Percentiles rank a stretch among this genome's conserved stretches.
phyloP scores from a whole-genome alignment of 2,329 filamentous ascomycete species.

The Stachybotrys echinatus region DNA sequence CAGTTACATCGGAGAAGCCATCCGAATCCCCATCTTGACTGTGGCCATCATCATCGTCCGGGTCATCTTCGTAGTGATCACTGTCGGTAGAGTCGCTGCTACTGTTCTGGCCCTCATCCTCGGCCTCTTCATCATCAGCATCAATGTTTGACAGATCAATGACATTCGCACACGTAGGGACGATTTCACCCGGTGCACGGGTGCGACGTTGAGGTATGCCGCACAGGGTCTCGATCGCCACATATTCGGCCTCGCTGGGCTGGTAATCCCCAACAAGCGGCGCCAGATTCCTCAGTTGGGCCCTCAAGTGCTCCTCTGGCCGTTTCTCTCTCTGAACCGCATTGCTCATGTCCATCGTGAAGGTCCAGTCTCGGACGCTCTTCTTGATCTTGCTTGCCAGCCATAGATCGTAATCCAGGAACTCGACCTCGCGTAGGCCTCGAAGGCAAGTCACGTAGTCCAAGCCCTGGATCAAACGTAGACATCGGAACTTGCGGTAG shows the following conservation, averaged over 20 bases:
- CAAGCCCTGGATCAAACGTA: constrained; percentile 37
- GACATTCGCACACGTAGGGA: too few species aligned
- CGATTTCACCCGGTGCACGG: neutral
- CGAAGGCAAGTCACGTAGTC: constrained; percentile 39
- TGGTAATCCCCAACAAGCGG: constrained; percentile 9
- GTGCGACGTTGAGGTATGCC: neutral
- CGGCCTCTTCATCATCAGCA: constrained; percentile 1
- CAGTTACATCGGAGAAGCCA: too few species aligned
- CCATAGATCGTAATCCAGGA: constrained; percentile 33
- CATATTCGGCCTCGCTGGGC: constrained; percentile 4
- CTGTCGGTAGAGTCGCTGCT: neutral
- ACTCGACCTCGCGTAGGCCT: constrained; percentile 32
- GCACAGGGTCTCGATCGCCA: neutral
- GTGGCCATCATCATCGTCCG: constrained; percentile 1
- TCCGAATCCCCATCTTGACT: neutral
- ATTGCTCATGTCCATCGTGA: constrained; percentile 20
- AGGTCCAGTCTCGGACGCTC: constrained; percentile 21
- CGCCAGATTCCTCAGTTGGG: constrained; percentile 13
- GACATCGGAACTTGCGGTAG: constrained; percentile 24
- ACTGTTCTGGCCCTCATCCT: neutral
- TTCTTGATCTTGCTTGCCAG: neutral
- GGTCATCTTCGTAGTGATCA: constrained; percentile 1
- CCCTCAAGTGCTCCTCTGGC: neutral
- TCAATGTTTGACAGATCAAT: too few species aligned
- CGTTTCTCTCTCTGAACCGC: constrained; percentile 14